A percentile compares a stretch with the other conserved stretches of the same genome.
phyloP scores from a whole-genome alignment of 1,139 yeast genomes.

The Magnusiomyces starmeri region DNA sequence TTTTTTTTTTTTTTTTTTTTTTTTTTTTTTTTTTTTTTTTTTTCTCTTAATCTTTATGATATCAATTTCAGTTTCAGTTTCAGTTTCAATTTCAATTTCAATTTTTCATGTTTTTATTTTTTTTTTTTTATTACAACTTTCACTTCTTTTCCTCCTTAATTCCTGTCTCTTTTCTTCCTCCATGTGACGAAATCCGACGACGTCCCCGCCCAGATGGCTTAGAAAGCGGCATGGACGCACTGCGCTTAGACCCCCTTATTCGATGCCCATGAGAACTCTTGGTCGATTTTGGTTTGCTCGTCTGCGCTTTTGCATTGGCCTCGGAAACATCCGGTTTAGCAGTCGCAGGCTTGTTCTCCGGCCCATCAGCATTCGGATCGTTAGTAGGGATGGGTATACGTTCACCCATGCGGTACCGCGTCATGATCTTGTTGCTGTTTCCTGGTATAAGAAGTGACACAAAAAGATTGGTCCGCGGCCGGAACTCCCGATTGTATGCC shows the following conservation, averaged over 20 bases:
- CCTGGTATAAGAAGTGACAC: conserved; percentile 14
- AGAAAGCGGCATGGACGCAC: neutral
- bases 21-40: no score
- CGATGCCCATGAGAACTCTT: neutral
- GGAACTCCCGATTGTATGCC: conserved; percentile 12
- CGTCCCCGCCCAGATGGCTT: neutral
- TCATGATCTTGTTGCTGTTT: conserved; percentile 2
- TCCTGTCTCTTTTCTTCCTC: neutral
- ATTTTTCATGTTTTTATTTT: no score
- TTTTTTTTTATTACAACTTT: neutral
- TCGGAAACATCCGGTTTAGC: neutral
- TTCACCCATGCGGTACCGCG: neutral
- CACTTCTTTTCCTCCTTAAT: neutral
- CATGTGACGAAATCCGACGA: no score
- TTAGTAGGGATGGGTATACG: neutral
- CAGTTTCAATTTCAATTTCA: no score
- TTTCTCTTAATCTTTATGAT: no score
- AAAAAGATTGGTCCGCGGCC: conserved; percentile 11
- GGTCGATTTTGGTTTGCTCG: neutral
- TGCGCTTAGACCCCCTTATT: neutral
- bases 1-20: no score
- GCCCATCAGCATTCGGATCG: no score
- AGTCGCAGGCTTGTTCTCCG: neutral
- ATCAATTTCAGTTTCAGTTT: no score
- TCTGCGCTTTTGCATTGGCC: neutral